Evolutionary conservation across 768 basidiomycete species (phyloP).

Genomic region (Mycena polygramma): DNA sequence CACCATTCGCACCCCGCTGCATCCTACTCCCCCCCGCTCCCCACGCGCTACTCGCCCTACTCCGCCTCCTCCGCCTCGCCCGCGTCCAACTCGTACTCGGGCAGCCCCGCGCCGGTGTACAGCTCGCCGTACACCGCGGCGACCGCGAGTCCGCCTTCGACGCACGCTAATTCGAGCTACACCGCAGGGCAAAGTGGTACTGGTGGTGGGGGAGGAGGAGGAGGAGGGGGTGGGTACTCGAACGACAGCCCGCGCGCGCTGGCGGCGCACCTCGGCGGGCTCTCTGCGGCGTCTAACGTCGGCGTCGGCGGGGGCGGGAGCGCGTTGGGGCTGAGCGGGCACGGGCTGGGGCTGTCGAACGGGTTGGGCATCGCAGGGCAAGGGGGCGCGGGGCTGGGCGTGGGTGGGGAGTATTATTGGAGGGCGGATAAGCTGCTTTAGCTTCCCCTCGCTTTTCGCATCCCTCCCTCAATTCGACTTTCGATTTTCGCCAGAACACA

Average conservation of each 20-base stretch:
- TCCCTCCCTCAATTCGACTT: too few species aligned
- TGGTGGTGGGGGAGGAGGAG: too few species aligned
- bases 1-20: not conserved
- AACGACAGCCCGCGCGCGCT: not conserved
- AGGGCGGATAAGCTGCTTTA: not conserved
- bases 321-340: not conserved
- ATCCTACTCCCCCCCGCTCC: slow-evolving; percentile 1
- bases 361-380: not conserved
- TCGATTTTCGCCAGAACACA: too few species aligned
- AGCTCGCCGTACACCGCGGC: not conserved
- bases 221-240: too few species aligned
- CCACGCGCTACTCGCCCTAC: slow-evolving; percentile 27
- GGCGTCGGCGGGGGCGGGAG: not conserved
- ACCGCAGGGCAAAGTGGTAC: not conserved
- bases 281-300: not conserved
- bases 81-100: not conserved
- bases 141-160: not conserved
- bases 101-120: not conserved
- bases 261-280: not conserved
- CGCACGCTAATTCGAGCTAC: not conserved
- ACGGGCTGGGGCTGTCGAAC: not conserved
- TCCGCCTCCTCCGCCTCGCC: slow-evolving; percentile 15
- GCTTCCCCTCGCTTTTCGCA: not conserved
- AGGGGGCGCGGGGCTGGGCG: not conserved
- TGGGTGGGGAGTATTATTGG: slow-evolving; percentile 1